Evolutionary conservation across 805 yeast genomes (phyloP).

Genomic region (Pichia phayaonensis): DNA sequence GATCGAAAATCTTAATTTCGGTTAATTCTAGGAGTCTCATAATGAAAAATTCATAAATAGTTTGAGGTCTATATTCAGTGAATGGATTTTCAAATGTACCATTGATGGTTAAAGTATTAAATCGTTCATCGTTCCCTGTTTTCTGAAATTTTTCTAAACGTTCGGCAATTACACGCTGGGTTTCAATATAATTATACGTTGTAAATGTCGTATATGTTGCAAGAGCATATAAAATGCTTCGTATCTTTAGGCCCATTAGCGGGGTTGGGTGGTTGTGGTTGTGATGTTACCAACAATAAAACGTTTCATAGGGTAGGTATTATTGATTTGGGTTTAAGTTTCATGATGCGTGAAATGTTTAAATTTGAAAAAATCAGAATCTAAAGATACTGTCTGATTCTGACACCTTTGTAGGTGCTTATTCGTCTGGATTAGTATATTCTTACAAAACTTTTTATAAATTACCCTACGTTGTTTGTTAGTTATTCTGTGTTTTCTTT

Average conservation of each 20-base stretch:
- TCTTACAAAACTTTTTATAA: not conserved
- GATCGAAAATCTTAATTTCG: not conserved
- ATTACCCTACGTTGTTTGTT: not conserved
- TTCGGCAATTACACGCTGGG: constrained; percentile 45
- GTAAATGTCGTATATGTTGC: constrained; percentile 60
- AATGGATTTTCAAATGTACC: constrained; percentile 91
- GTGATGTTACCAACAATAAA: no score
- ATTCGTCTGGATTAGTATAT: no score
- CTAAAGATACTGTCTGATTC: no score
- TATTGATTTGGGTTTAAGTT: not conserved
- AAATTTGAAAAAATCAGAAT: no score
- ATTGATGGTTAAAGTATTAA: constrained; percentile 42
- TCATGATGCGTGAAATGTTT: not conserved
- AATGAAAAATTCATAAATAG: constrained; percentile 73
- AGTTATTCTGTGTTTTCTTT: not conserved
- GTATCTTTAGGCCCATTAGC: constrained; percentile 3
- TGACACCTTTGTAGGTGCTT: no score
- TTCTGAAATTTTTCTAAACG: constrained; percentile 22
- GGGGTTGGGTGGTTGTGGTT: not conserved
- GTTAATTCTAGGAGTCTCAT: constrained; percentile 62
- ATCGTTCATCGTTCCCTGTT: constrained; percentile 24
- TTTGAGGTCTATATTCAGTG: constrained; percentile 82
- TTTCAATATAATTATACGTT: constrained; percentile 46
- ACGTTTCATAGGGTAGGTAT: no score
- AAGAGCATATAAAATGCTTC: constrained; percentile 33